Percentiles rank a stretch among this genome's conserved stretches.
These are phyloP conservation scores for Cucumis variabilis DNA, from an alignment of 331 rosid genomes.

Conservation along the genomic window DNA sequence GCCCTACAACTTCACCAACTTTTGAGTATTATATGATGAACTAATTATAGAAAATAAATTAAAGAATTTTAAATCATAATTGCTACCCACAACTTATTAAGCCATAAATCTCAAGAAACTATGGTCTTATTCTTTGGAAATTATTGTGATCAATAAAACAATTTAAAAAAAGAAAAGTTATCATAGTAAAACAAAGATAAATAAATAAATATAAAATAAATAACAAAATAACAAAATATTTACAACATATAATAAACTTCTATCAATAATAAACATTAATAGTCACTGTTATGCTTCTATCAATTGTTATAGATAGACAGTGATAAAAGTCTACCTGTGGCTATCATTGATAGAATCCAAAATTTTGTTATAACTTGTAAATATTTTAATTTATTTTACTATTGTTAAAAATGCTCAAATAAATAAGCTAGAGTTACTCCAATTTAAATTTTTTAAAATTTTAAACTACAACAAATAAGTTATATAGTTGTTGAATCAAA, in stretches of 20 bases:
- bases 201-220: neutral
- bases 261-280: too few relatives aligned
- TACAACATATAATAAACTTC: too few relatives aligned
- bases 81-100: neutral
- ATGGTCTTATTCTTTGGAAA: neutral
- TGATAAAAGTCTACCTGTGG: too few relatives aligned
- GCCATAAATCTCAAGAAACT: neutral
- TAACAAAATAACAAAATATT: neutral
- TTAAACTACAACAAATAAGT: neutral
- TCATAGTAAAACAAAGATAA: neutral
- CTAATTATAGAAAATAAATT: neutral
- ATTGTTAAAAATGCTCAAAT: too few relatives aligned
- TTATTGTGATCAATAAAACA: neutral
- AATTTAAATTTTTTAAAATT: neutral
- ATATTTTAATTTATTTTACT: too few relatives aligned
- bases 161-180: neutral
- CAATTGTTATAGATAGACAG: too few relatives aligned
- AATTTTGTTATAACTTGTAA: too few relatives aligned
- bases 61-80: neutral
- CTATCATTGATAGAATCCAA: too few relatives aligned
- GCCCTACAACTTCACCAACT: constrained; percentile 15
- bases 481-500: neutral
- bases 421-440: neutral
- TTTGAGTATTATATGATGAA: neutral
- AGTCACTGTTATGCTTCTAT: too few relatives aligned